Evolutionary conservation across 2,329 filamentous ascomycete species (phyloP).

Genomic region (Talaromyces sp.): DNA sequence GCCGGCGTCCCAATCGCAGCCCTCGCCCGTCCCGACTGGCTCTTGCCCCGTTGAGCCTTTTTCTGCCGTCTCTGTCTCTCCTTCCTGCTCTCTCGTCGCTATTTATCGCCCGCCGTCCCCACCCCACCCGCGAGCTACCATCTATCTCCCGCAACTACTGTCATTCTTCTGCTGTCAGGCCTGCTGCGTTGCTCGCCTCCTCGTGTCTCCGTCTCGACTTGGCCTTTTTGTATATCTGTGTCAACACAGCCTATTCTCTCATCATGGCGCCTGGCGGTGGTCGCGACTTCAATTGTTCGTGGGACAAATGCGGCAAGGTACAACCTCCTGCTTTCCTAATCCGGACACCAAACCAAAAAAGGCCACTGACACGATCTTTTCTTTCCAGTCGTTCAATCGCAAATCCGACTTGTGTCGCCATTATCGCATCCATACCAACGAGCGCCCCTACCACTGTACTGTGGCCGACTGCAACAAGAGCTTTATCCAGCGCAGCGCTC

Average conservation of each 20-base stretch:
- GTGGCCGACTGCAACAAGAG: constrained; percentile 43
- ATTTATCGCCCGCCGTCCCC: constrained; percentile 1
- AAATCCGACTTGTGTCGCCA: constrained; percentile 45
- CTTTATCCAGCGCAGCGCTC: constrained; percentile 44
- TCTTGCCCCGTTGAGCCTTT: background rate
- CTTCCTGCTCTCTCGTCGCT: background rate
- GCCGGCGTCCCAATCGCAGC: background rate
- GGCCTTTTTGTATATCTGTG: background rate
- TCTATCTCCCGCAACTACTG: constrained; percentile 5
- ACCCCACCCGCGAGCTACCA: background rate
- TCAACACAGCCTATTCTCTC: background rate
- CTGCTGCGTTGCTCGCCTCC: background rate
- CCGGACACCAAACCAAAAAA: background rate
- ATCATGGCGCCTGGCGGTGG: constrained; percentile 32
- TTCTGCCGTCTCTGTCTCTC: background rate
- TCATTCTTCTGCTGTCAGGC: constrained; percentile 5
- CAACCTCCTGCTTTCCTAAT: background rate
- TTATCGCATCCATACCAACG: constrained; percentile 45
- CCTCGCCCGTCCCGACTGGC: background rate
- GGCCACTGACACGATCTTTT: background rate
- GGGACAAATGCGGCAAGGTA: constrained; percentile 42
- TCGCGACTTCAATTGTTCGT: constrained; percentile 41
- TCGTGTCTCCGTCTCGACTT: background rate
- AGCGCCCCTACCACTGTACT: constrained; percentile 43
- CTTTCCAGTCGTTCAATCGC: constrained; percentile 41